Base-by-base conservation (phyloP, 495 filamentous ascomycete genomes). In the Neurospora sp. region DNA sequence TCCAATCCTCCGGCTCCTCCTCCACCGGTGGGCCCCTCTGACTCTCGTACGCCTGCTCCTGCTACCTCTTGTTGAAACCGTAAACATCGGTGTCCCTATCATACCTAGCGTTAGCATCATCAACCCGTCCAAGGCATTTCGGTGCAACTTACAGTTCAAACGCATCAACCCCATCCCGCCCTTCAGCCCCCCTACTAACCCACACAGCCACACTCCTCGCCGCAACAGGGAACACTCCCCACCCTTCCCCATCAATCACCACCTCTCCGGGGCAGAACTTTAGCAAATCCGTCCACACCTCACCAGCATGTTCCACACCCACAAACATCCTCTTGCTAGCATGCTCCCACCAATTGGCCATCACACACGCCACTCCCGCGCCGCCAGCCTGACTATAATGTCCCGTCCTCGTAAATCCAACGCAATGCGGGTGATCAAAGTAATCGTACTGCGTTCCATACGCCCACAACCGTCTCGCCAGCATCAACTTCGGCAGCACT, bases 361-460 rank as follows among this genome's bases (percentile, higher is more conserved):
- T 83, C 31, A 91, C 82, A 22, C 88, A 88, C 0, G 89, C 89
- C 45, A 90, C 85, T 0, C 90, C 90, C 65, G 74, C 81, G 0
- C 79, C 79, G 0, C 72, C 71, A 0, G 75, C 74, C 42, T 42
- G 70, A 3, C 74, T 73, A 4, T 79, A 78, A 40, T 85, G 83
- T 37, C 83, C 75, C 74, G 78, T 48, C 82, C 89, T 48, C 84
- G 90, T 75, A 84, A 87, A 94, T 71, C 91, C 92, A 72, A 94
- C 86, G 78, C 91, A 93, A 69, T 86, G 87, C 38, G 83, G 78
- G 40, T 85, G 82, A 78, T 91, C 87, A 74, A 91, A 90, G 78
- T 93, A 93, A 75, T 94, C 90, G 37, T 86, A 80, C 75, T 93
- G 91, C 31, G 85, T 80, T 8, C 92, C 92, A 75, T 92, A 91